Base-by-base conservation (phyloP, 2,329 filamentous ascomycete genomes). In the Graphilbum sp. region DNA sequence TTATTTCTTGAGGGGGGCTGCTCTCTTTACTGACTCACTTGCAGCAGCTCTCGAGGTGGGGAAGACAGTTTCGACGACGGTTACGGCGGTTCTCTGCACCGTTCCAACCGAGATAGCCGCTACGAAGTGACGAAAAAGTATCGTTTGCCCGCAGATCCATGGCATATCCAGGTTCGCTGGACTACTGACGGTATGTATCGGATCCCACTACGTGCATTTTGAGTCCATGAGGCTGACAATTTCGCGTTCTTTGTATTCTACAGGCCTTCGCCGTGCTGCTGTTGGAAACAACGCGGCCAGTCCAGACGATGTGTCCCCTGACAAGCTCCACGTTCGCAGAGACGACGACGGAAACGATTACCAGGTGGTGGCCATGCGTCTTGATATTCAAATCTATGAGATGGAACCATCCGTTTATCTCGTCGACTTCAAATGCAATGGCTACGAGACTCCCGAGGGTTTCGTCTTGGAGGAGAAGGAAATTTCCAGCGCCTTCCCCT, bases 361-460 rank as follows among this genome's bases (percentile, higher is more conserved):
- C 37, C 74, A 85, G 45, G 80, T 81, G 39, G 76, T 92, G n/a
- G 88, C 82, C 54, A 80, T 96, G 51, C 90, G 94, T 54, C 75
- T 98, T 54, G 87, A 93, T 47, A 95, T 98, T 45, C 90, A 95
- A 55, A 78, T 95, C 37, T 95, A 95, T 58, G 80, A 86, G 53
- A 86, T 96, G 64, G 88, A 96, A 56, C 75, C 77, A 41, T 80
- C 83, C 39, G 88, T 90, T 47, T 96, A 88, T 57, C 78, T 98
- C 45, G 90, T 98, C 35, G 90, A 98, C 56, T 98, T 98, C 67
- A 96, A 95, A 56, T 96, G 88, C 56, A 87, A 90, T 13, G 90
- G 90, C 17, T 98, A 98, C 59, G 90, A 98, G 61, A 84, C 70
- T 34, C 52, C 64, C 12, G 66, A 90, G 39, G 79, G 88, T 35